These are phyloP conservation scores for Botrytis fabae DNA, from an alignment of 2,329 filamentous ascomycete genomes.

Conservation along the genomic window DNA sequence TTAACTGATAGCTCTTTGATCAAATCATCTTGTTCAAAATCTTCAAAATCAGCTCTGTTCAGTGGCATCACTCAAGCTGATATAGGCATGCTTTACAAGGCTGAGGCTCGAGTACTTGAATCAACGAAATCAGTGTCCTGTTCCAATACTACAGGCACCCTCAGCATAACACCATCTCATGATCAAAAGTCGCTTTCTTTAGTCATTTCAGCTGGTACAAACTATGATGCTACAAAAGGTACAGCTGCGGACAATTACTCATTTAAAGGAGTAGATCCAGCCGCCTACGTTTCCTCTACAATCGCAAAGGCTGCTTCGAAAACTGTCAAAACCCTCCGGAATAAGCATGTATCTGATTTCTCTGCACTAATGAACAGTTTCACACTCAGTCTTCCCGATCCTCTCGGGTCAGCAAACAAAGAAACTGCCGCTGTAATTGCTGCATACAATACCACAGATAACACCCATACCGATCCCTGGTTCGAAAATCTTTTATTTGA, in stretches of 20 bases:
- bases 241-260: conserved; percentile 47
- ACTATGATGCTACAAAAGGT: conserved; percentile 53
- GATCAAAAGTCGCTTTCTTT: conserved; percentile 41
- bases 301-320: conserved; percentile 41
- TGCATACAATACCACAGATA: conserved; percentile 38
- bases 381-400: conserved; percentile 48
- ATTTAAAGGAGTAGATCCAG: conserved; percentile 52
- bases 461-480: conserved; percentile 52
- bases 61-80: conserved; percentile 45
- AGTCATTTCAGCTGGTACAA: conserved; percentile 48
- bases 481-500: conserved; percentile 55
- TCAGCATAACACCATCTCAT: conserved; percentile 38
- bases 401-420: conserved; percentile 43
- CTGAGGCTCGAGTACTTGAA: conserved; percentile 41
- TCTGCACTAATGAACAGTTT: conserved; percentile 45
- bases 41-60: conserved; percentile 37
- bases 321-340: conserved; percentile 40
- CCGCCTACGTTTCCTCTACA: conserved; percentile 40
- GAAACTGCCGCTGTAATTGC: conserved; percentile 45
- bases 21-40: conserved; percentile 41
- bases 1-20: conserved; percentile 38
- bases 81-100: conserved; percentile 49
- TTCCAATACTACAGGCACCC: conserved; percentile 31
- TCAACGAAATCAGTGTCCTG: conserved; percentile 26
- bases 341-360: conserved; percentile 47